phyloP scores from a whole-genome alignment of 768 basidiomycete genomes.

The Russula emetica region DNA sequence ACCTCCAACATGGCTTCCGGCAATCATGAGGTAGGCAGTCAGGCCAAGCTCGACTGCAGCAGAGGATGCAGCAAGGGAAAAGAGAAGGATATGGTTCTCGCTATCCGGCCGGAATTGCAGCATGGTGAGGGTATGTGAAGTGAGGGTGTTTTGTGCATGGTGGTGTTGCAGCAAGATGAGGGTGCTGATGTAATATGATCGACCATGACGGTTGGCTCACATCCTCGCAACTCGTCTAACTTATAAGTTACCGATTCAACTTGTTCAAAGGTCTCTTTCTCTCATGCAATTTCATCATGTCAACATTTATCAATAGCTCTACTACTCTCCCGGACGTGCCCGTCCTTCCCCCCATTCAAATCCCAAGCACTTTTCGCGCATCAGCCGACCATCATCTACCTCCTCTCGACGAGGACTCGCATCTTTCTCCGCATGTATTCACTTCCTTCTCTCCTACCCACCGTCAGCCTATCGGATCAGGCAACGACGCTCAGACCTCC shows the following conservation, averaged over 20 bases:
- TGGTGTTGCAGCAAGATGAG: not conserved
- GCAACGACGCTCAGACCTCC: conserved; percentile 29
- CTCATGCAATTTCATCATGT: conserved; percentile 29
- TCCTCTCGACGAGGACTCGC: conserved; percentile 39
- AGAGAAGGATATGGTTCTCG: conserved; percentile 35
- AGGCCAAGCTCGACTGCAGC: conserved; percentile 72
- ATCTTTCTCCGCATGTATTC: conserved; percentile 34
- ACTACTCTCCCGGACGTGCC: conserved; percentile 39
- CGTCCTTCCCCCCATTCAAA: conserved; percentile 44
- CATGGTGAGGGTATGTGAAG: conserved; percentile 8
- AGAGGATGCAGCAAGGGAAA: conserved; percentile 55
- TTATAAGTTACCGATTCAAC: conserved; percentile 15
- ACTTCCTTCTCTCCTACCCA: conserved; percentile 30
- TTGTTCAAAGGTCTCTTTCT: not conserved
- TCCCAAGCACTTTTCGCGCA: conserved; percentile 36
- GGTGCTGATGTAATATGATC: conserved; percentile 20
- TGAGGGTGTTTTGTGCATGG: not conserved
- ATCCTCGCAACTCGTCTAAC: conserved; percentile 7
- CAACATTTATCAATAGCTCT: conserved; percentile 30
- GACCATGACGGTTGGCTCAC: not conserved
- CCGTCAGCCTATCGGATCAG: conserved; percentile 29
- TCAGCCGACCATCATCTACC: conserved; percentile 33
- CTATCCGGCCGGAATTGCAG: not conserved
- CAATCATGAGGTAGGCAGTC: conserved; percentile 58
- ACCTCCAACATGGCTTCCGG: not conserved